Percentiles rank a stretch among this genome's conserved stretches.
Conservation (phyloP, 2,329 filamentous ascomycete genomes). For the Gliomastix tumulicola region DNA sequence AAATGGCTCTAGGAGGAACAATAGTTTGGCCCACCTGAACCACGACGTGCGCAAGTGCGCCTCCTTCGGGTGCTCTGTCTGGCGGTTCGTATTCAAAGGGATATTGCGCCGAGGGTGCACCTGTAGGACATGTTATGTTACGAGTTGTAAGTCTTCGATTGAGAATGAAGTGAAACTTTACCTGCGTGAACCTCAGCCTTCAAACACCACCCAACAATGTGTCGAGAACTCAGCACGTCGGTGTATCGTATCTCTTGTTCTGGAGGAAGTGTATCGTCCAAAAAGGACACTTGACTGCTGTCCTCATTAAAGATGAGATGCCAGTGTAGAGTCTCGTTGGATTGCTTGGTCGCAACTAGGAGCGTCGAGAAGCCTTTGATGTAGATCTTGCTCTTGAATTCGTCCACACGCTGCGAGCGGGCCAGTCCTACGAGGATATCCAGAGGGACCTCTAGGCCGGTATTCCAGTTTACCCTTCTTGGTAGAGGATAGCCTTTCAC, state of each 20-base stretch:
- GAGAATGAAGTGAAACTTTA: no score
- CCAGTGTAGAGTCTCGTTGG: not conserved
- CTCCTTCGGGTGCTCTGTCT: no score
- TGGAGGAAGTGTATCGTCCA: not conserved
- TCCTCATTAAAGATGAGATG: not conserved
- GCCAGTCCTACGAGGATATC: not conserved
- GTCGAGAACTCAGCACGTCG: not conserved
- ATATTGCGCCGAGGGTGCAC: no score
- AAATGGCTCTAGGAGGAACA: no score
- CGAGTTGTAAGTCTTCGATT: no score
- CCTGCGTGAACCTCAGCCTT: not conserved
- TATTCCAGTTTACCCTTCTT: not conserved
- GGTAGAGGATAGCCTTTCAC: not conserved
- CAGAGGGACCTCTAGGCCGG: not conserved
- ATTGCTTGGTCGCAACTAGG: not conserved
- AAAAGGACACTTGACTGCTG: not conserved
- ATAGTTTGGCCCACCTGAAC: no score
- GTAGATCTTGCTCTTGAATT: not conserved
- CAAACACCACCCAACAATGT: not conserved
- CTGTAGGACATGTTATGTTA: no score
- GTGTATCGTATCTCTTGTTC: not conserved
- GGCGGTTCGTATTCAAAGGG: no score
- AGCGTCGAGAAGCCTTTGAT: not conserved
- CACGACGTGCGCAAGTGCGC: no score
- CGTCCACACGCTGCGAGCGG: not conserved